These are phyloP conservation scores for Acidiella bohemica DNA, from an alignment of 495 filamentous ascomycete genomes.

Conservation along the genomic window DNA sequence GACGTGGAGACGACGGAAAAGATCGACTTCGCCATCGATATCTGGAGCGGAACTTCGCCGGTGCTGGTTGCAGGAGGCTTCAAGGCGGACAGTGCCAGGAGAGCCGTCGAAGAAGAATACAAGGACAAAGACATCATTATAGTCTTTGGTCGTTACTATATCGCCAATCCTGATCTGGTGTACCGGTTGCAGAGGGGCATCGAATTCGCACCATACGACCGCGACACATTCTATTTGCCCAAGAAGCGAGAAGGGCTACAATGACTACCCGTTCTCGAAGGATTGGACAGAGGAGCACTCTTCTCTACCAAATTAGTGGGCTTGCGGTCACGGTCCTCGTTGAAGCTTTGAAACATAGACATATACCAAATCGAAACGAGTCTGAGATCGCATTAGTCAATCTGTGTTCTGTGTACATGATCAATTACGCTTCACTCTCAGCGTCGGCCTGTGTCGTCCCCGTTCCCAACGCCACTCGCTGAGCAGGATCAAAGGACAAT, in stretches of 20 bases:
- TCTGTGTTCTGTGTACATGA: too few species aligned
- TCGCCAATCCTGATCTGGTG: conserved; percentile 57
- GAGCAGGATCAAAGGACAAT: too few species aligned
- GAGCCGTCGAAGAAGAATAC: conserved; percentile 42
- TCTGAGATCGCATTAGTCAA: too few species aligned
- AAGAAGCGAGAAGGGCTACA: conserved; percentile 43
- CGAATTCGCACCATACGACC: conserved; percentile 35
- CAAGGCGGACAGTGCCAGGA: conserved; percentile 33
- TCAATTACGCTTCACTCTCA: too few species aligned
- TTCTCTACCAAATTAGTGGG: too few species aligned
- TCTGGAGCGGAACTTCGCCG: conserved; percentile 38
- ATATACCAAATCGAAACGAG: too few species aligned
- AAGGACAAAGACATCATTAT: conserved; percentile 35
- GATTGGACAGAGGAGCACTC: conserved; percentile 27
- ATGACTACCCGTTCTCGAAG: conserved; percentile 49
- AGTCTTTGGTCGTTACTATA: conserved; percentile 52
- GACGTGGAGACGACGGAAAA: conserved; percentile 33
- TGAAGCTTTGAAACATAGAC: too few species aligned
- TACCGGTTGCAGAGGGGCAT: conserved; percentile 48
- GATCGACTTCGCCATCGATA: conserved; percentile 40
- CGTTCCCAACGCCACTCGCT: too few species aligned
- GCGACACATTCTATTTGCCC: conserved; percentile 45
- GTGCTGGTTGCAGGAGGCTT: conserved; percentile 53
- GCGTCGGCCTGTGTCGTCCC: too few species aligned
- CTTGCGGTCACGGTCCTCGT: too few species aligned